phyloP scores from a whole-genome alignment of 1,284 basidiomycete genomes.

The Limonomyces culmigenus region DNA sequence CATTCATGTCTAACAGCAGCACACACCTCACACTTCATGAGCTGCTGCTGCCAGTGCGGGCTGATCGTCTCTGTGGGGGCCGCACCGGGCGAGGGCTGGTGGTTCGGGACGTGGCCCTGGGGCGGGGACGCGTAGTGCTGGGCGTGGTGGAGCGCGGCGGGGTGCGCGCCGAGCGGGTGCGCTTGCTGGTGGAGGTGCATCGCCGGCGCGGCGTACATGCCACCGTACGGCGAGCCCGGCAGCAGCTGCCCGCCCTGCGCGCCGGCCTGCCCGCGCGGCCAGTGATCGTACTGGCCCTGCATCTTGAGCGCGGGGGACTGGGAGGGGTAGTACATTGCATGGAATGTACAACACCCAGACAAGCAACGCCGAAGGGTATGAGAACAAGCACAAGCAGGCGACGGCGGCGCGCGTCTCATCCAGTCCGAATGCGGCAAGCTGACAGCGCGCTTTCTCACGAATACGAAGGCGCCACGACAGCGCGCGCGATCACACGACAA shows the following conservation, averaged over 20 bases:
- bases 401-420: too few relatives aligned
- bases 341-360: too few relatives aligned
- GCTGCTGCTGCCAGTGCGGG: constrained; percentile 66
- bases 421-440: too few relatives aligned
- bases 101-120: constrained; percentile 29
- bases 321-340: constrained; percentile 66
- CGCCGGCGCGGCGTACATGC: constrained; percentile 51
- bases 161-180: constrained; percentile 22
- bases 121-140: constrained; percentile 62
- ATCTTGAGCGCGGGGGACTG: constrained; percentile 60
- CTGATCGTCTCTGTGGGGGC: constrained; percentile 53
- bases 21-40: constrained; percentile 66
- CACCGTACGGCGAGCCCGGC: constrained; percentile 52
- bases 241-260: constrained; percentile 39
- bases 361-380: too few relatives aligned
- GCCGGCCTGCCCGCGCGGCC: constrained; percentile 44
- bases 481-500: too few relatives aligned
- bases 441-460: too few relatives aligned
- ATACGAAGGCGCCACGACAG: too few relatives aligned
- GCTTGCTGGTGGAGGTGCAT: constrained; percentile 35
- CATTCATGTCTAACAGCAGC: too few relatives aligned
- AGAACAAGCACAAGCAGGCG: too few relatives aligned
- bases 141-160: constrained; percentile 29
- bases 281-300: constrained; percentile 49
- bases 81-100: constrained; percentile 37